Evolutionary conservation across 805 yeast genomes (phyloP), one percentile per base, ranked within the genome.

Genomic region (Hanseniaspora lachancei): DNA sequence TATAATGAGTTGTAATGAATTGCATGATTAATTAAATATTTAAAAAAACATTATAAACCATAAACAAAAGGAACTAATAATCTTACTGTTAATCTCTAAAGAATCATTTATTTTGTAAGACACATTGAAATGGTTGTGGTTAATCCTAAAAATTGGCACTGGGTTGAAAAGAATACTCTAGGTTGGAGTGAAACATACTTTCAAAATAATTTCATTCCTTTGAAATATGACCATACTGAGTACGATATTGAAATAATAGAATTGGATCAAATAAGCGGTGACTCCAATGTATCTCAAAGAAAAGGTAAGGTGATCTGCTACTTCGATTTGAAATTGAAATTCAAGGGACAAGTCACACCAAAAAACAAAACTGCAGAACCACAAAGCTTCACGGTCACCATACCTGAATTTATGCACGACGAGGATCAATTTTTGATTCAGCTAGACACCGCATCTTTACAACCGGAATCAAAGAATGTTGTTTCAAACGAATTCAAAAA

Each of bases 261-360:
- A 2, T 66, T 79, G 13, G 70, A 68, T n/a, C 66, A 72, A 2
- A 70, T 82, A 3, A 67, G 72, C 7, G 95, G 95, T 23, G 93
- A 86, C 66, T 84, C 93, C 62, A 86, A 85, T 62, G 89, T 86
- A 15, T 81, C 87, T 23, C 91, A 86, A 68, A 77, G 95, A 71
- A 86, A 86, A 68, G 91, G 91, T 9, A 83, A 81, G 68, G 86
- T 82, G 27, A 77, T 80, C 62, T 84, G 91, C 64, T 81, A 85
- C 50, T 85, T 77, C 63, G 95, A 86, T 64, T 65, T 85, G 74
- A 70, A 71, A 47, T 66, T 85, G 48, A 73, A 71, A 59, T 55
- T 55, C 35, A 63, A 70, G 10, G 50, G 51, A 23, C 49, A 12
- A 42, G 36, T 40, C 43, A 47, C 18, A 27, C 10, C 23, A 24